Base-by-base conservation (phyloP, 2,329 filamentous ascomycete genomes). In the Rhinocladiella mackenziei region DNA sequence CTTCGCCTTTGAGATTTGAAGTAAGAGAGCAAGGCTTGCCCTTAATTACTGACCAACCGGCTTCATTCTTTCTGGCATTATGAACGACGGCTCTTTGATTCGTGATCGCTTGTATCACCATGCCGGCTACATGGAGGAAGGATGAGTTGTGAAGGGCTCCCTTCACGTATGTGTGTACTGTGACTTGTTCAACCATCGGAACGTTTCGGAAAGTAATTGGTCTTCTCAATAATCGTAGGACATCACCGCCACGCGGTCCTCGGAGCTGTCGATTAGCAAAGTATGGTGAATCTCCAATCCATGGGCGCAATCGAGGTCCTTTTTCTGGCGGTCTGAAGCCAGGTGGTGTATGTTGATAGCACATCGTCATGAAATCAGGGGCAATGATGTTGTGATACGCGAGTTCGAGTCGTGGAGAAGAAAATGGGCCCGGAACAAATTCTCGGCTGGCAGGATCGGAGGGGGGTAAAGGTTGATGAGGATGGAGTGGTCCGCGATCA, bases 231-330 rank as follows among this genome's bases (percentile, higher is more conserved):
- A 74, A 62, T 4, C 68, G 68, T 33, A 74, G 58, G 13, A 70
- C 66, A 52, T 86, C 80, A 54, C 81, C 78, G 54, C 92, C 92
- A 60, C 91, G 79, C 4, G 92, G 92, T 1, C 84, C 86, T 53
- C 92, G 83, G 55, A 86, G 78, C 3, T 86, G 84, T 58, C 92
- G 78, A 67, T 94, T 94, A 71, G 89, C 87, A 74, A 89, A 89
- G 70, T 98, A 98, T 2, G 91, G 92, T 5, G 87, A 94, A 39
- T 84, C 86, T 58, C 84, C 89, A 49, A 91, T 84, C 92, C 92
- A 98, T 58, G 77, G 71, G 45, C 92, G 80, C 57, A 97, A 71
- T 51, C 86, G 81, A 49, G 87, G 79, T 2, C 72, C 67, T 60
- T 75, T 75, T 39, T 73, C 56, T 13, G 75, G 69, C 8, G 73